phyloP scores from a whole-genome alignment of 2,329 filamentous ascomycete genomes.

The Aspergillus sp. region DNA sequence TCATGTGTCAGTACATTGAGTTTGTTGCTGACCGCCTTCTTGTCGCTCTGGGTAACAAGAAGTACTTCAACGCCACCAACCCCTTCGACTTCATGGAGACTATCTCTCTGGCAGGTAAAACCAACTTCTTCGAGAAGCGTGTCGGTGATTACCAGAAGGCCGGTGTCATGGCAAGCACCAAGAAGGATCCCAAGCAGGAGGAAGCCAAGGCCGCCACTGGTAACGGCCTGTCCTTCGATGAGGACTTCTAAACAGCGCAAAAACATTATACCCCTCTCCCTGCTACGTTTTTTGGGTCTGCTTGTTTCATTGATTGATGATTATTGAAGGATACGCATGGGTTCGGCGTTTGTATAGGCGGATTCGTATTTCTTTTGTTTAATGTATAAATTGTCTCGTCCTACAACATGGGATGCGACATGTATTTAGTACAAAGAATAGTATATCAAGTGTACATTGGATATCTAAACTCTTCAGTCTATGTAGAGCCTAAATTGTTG shows the following conservation, averaged over 20 bases:
- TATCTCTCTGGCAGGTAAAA: conserved; percentile 98
- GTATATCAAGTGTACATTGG: conserved; percentile 24
- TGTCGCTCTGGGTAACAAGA: conserved; percentile 87
- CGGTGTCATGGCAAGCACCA: conserved; percentile 92
- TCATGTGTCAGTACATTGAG: conserved; percentile 99
- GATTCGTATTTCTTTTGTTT: conserved; percentile 18
- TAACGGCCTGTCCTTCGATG: conserved; percentile 89
- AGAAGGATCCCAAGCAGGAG: conserved; percentile 61
- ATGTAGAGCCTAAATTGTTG: not conserved
- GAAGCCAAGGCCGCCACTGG: conserved; percentile 41
- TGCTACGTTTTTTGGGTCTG: conserved; percentile 16
- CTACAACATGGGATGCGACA: conserved; percentile 14
- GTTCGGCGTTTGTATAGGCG: conserved; percentile 30
- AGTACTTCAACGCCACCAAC: conserved; percentile 89
- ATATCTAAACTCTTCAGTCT: conserved; percentile 8
- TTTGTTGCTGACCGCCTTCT: conserved; percentile 97
- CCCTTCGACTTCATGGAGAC: conserved; percentile 99
- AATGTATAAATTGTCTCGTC: conserved; percentile 14
- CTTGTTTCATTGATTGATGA: conserved; percentile 31
- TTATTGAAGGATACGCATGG: conserved; percentile 34
- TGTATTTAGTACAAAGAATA: conserved; percentile 20
- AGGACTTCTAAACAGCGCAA: conserved; percentile 76
- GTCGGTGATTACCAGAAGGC: conserved; percentile 99
- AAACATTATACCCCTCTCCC: conserved; percentile 23
- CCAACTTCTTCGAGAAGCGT: conserved; percentile 99